phyloP scores from a whole-genome alignment of 768 basidiomycete species.

The Lactarius sanguifluus region DNA sequence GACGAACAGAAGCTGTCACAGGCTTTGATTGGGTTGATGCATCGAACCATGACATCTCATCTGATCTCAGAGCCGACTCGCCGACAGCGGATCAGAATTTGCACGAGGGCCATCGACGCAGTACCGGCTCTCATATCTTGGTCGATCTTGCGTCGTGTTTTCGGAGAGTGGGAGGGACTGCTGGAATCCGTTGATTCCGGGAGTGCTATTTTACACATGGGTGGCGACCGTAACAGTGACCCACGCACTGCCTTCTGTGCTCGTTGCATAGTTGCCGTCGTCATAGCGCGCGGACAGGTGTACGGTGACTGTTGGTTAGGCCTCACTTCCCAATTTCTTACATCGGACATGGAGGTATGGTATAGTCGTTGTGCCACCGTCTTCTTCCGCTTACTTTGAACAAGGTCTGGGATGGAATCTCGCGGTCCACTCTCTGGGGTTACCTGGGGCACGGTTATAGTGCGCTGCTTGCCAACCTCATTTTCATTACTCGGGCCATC shows the following conservation, averaged over 20 bases:
- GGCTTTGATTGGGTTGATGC: not conserved
- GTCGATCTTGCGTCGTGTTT: not conserved
- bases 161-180: not conserved
- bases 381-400: not conserved
- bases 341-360: not conserved
- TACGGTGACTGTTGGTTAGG: too few relatives aligned
- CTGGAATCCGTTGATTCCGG: not conserved
- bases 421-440: not conserved
- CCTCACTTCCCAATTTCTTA: not conserved
- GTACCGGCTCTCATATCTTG: not conserved
- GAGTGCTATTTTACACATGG: not conserved
- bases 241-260: not conserved
- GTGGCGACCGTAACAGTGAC: not conserved
- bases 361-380: not conserved
- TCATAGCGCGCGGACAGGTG: not conserved
- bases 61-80: not conserved
- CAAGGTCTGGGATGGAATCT: not conserved
- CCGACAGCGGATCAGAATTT: not conserved
- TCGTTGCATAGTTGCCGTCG: constrained; percentile 6
- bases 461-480: constrained; percentile 10
- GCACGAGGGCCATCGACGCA: not conserved
- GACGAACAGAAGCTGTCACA: not conserved
- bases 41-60: not conserved
- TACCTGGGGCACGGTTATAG: not conserved
- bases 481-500: not conserved